phyloP scores from a whole-genome alignment of 768 basidiomycete genomes.

The Lyophyllum decastes region DNA sequence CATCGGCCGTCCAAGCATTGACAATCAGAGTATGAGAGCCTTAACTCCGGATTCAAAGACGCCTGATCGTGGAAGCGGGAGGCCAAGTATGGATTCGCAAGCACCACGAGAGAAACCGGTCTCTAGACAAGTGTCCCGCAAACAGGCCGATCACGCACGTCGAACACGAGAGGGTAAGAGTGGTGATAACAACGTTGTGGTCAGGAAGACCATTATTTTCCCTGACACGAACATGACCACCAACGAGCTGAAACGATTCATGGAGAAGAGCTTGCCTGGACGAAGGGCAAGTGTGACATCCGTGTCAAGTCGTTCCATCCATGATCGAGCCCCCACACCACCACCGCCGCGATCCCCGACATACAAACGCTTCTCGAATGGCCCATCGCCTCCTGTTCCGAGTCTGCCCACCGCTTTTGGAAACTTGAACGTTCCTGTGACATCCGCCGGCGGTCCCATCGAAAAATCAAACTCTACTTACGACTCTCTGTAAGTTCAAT shows the following conservation, averaged over 20 bases:
- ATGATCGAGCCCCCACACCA: slow-evolving; percentile 85
- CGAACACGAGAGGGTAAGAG: slow-evolving; percentile 39
- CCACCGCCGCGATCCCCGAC: slow-evolving; percentile 67
- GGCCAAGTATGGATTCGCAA: slow-evolving; percentile 19
- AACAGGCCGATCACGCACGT: slow-evolving; percentile 36
- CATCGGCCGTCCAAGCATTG: slow-evolving; percentile 13
- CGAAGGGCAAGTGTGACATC: slow-evolving; percentile 64
- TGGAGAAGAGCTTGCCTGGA: slow-evolving; percentile 58
- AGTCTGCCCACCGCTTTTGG: slow-evolving; percentile 56
- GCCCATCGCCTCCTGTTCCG: slow-evolving; percentile 71
- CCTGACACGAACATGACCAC: slow-evolving; percentile 63
- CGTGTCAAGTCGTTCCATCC: slow-evolving; percentile 70
- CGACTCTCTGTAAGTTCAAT: slow-evolving; percentile 70
- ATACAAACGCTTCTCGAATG: slow-evolving; percentile 63
- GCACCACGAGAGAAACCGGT: slow-evolving; percentile 28
- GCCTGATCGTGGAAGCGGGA: slow-evolving; percentile 21
- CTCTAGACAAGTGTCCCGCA: slow-evolving; percentile 38
- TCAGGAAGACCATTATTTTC: slow-evolving; percentile 80
- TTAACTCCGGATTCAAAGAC: slow-evolving; percentile 19
- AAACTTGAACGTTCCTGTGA: slow-evolving; percentile 37
- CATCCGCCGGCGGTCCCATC: slow-evolving; percentile 39
- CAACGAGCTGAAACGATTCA: slow-evolving; percentile 53
- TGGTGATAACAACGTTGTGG: slow-evolving; percentile 46
- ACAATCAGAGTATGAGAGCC: slow-evolving; percentile 13
- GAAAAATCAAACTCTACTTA: slow-evolving; percentile 74